phyloP scores from a whole-genome alignment of 495 filamentous ascomycete species.

The Terfezia boudieri region DNA sequence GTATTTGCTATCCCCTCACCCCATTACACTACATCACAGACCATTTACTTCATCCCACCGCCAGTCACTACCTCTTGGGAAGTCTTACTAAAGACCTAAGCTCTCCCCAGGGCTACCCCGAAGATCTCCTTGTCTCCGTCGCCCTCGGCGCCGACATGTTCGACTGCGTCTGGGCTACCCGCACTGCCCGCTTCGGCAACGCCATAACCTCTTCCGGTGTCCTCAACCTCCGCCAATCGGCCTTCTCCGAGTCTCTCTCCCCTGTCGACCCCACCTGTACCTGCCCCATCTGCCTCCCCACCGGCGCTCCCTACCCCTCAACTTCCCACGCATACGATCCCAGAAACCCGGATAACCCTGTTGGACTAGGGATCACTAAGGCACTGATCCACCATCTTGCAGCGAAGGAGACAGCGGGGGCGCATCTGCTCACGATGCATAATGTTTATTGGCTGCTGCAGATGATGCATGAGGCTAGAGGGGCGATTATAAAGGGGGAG shows the following conservation, averaged over 20 bases:
- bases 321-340: constrained; percentile 6
- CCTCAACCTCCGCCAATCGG: constrained; percentile 59
- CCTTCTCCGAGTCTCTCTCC: constrained; percentile 53
- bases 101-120: constrained; percentile 50
- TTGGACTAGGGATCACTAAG: constrained; percentile 62
- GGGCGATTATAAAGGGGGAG: constrained; percentile 60
- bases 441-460: constrained; percentile 78
- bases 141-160: constrained; percentile 98
- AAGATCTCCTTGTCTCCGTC: constrained; percentile 76
- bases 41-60: too few relatives aligned
- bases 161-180: constrained; percentile 95
- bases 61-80: too few relatives aligned
- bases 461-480: constrained; percentile 50
- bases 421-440: constrained; percentile 83
- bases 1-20: constrained; percentile 5
- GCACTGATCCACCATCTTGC: constrained; percentile 82
- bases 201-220: constrained; percentile 63
- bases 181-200: constrained; percentile 87
- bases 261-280: constrained; percentile 64
- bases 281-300: constrained; percentile 53
- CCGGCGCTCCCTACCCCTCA: constrained; percentile 14
- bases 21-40: too few relatives aligned
- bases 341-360: constrained; percentile 25
- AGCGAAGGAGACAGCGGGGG: constrained; percentile 84
- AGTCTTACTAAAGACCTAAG: too few relatives aligned